phyloP scores from a whole-genome alignment of 352 stramenopile genomes.

The Thraustotheca clavata region DNA sequence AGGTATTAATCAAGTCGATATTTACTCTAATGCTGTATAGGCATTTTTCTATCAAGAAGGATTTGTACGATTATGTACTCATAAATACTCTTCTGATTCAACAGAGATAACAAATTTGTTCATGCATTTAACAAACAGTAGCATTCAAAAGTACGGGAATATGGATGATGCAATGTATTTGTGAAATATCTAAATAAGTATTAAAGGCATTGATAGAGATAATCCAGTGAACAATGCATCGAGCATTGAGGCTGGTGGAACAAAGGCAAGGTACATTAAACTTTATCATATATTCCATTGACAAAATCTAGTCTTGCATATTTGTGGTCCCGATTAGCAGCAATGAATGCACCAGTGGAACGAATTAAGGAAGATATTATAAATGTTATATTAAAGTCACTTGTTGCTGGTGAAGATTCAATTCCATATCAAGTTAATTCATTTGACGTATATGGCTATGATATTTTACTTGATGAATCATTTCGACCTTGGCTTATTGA shows the following conservation, averaged over 20 bases:
- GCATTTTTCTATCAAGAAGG: conserved; percentile 92
- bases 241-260: conserved; percentile 48
- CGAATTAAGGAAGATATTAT: conserved; percentile 60
- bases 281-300: conserved; percentile 24
- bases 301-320: conserved; percentile 34
- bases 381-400: conserved; percentile 79
- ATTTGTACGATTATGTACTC: conserved; percentile 86
- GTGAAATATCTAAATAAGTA: no score
- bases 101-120: conserved; percentile 72
- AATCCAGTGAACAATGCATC: conserved; percentile 37
- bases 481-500: conserved; percentile 93
- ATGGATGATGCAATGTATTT: conserved; percentile 33
- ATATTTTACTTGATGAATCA: conserved; percentile 88
- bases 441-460: conserved; percentile 94
- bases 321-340: conserved; percentile 58
- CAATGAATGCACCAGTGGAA: conserved; percentile 54
- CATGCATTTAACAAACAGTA: conserved; percentile 94
- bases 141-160: conserved; percentile 84
- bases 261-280: conserved; percentile 55
- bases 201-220: not conserved
- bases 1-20: conserved; percentile 23
- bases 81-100: conserved; percentile 52
- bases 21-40: not conserved
- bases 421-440: conserved; percentile 87
- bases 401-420: conserved; percentile 81